phyloP scores from a whole-genome alignment of 352 stramenopile genomes.

The Globisporangium uncinulatum region DNA sequence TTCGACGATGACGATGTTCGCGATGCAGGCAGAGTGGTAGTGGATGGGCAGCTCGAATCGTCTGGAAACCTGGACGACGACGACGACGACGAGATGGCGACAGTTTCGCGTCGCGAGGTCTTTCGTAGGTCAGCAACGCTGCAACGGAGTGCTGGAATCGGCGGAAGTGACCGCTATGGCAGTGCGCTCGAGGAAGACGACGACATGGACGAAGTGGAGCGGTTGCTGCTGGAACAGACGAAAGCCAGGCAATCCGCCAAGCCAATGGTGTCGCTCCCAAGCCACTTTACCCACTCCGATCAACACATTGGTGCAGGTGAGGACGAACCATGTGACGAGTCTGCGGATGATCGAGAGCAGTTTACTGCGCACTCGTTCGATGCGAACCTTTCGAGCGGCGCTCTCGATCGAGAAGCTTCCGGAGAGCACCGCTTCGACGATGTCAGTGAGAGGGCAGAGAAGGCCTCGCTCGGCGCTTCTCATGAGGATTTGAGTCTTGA shows the following conservation, averaged over 20 bases:
- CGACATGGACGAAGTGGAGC: slow-evolving; percentile 14
- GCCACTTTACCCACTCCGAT: too few relatives aligned
- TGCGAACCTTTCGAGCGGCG: neutral
- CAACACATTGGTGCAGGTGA: neutral
- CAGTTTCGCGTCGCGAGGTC: too few relatives aligned
- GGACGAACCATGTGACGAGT: neutral
- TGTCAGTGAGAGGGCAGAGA: neutral
- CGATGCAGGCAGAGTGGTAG: neutral
- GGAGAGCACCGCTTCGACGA: neutral
- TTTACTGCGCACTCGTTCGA: neutral
- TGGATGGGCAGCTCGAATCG: too few relatives aligned
- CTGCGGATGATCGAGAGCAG: neutral
- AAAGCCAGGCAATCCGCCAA: neutral
- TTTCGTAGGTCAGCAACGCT: neutral
- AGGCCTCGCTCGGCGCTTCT: slow-evolving; percentile 1
- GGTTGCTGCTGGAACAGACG: slow-evolving; percentile 5
- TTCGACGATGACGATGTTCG: slow-evolving; percentile 7
- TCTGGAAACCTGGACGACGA: neutral
- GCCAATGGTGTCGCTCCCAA: too few relatives aligned
- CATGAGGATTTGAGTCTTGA: slow-evolving; percentile 1
- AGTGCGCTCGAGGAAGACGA: slow-evolving; percentile 12
- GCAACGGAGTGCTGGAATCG: neutral
- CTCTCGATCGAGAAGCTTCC: neutral
- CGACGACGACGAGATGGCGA: slow-evolving; percentile 7
- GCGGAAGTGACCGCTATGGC: neutral